Evolutionary conservation across 176 grass and related monocot genomes (phyloP), one percentile per base, ranked within the genome.

Genomic region (Rhynchospora pubera): DNA sequence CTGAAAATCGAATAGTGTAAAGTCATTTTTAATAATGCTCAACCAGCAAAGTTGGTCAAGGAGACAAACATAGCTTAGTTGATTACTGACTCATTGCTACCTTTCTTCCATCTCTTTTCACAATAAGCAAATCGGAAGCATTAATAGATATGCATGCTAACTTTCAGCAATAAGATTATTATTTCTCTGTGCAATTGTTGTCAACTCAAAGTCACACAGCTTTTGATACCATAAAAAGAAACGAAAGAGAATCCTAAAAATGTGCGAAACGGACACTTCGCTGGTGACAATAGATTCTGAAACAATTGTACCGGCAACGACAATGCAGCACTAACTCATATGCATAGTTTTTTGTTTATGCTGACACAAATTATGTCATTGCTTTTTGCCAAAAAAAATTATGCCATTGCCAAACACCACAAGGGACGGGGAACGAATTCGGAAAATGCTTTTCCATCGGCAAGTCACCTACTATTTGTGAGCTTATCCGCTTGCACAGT

Each of bases 211-310:
- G 84, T 85, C 59, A 78, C 65, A 70, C 65, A 14, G 71, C 83
- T 65, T 84, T 78, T 67, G 73, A 71, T 86, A 79, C 85, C 85
- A 91, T 82, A 84, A 89, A 94, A 91, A 94, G 92, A 83, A 91
- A 87, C 26, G 80, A 85, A 86, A 91, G 84, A 91, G 63, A 71
- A 79, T 42, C 83, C 84, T 82, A 44, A 83, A 85, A 91, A 73
- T 74, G 51, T 53, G 69, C 9, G 19, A 59, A 82, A 32, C 15
- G 62, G 53, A 78, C 65, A 39, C 60, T 48, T 55, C 63, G 84
- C 89, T 75, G 57, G 32, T 79, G 61, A 50, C 59, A 81, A 47
- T 19, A 81, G 59, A 81, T 46, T 81, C 60, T 81, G 43, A 81
- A 46, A 9, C 10, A 46, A 82, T 47, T 5, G 19, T 66, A 65